Base-by-base conservation (phyloP, 805 yeast species). In the Candida lessepsii region DNA sequence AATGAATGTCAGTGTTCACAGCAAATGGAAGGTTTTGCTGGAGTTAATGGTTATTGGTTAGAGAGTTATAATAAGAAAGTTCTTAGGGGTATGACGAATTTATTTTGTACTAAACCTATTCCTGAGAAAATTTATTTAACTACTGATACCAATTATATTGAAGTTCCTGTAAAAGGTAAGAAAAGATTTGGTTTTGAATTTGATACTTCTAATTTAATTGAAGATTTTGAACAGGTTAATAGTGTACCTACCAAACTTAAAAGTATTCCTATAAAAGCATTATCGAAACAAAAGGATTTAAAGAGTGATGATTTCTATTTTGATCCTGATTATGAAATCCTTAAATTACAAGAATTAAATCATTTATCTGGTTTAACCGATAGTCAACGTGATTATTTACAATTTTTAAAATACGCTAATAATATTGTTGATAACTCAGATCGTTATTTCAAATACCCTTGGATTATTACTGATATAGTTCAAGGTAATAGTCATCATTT, bases 381-480 rank as follows among this genome's bases (percentile, higher is more conserved):
- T 0, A 43, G 51, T 13, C 61, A 63, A 23, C 34, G 36, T 17
- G 46, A 51, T 19, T 60, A 62, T 38, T 53, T 63, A 23, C 45
- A 53, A n/a, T 65, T 65, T 23, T 45, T 65, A 15, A 53, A 60
- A 40, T 44, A 51, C 29, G 56, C 68, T 9, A 56, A 52, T 37
- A 40, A 43, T 16, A 24, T 50, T 6, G 60, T 54, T 14, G 56
- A 54, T 26, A 24, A 37, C 23, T 49, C 65, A 8, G 67, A 60
- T 46, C 48, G 61, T 21, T 62, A 52, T 42, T 65, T 65, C 55
- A 63, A 65, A 43, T 65, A 65, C 44, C 69, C 71, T 7, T 65
- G 71, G 71, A 64, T 65, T 21, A 48, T 51, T 32, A 48, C 65
- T 32, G 71, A 65, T 47, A 46, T 65, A 6, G 49, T 61, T 10